Conservation (phyloP, 2,329 filamentous ascomycete species). For the Alternaria alternata region DNA sequence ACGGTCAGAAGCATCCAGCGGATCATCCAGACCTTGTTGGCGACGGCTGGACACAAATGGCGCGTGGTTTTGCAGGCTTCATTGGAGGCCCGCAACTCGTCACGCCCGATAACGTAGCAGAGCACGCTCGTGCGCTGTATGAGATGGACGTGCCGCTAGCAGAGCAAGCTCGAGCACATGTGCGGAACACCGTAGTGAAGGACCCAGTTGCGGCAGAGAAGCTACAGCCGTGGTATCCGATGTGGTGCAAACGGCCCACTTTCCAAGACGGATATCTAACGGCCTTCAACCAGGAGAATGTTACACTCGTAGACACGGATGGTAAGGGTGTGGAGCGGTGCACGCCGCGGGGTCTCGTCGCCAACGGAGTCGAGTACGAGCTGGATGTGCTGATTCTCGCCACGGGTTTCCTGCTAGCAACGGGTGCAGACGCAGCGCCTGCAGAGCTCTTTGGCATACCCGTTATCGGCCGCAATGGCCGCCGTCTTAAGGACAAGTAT, state of each 20-base stretch:
- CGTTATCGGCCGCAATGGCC: constrained; percentile 55
- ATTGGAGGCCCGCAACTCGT: constrained; percentile 25
- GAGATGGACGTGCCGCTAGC: constrained; percentile 3
- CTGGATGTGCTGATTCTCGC: constrained; percentile 56
- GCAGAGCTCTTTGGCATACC: constrained; percentile 37
- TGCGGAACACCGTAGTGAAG: constrained; percentile 48
- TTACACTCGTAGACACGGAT: constrained; percentile 67
- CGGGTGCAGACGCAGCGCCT: constrained; percentile 20
- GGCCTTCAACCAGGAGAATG: constrained; percentile 65
- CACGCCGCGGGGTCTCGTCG: constrained; percentile 57
- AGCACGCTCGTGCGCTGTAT: constrained; percentile 6
- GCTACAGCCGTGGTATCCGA: constrained; percentile 66
- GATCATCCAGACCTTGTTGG: constrained; percentile 52
- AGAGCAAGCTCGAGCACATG: constrained; percentile 5
- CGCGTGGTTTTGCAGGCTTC: constrained; percentile 16
- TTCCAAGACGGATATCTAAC: constrained; percentile 68
- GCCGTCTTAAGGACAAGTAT: constrained; percentile 56
- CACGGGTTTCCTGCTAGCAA: constrained; percentile 53
- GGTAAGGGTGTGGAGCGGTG: constrained; percentile 60
- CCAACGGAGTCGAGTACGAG: constrained; percentile 57
- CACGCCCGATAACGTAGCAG: constrained; percentile 9
- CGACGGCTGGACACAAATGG: constrained; percentile 57
- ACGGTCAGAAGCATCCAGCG: constrained; percentile 38
- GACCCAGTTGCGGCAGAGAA: constrained; percentile 59
- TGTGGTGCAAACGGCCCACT: constrained; percentile 69